These are phyloP conservation scores for Coemansia sp. DNA, from an alignment of 192 early-diverging fungal genomes.

Conservation along the genomic window DNA sequence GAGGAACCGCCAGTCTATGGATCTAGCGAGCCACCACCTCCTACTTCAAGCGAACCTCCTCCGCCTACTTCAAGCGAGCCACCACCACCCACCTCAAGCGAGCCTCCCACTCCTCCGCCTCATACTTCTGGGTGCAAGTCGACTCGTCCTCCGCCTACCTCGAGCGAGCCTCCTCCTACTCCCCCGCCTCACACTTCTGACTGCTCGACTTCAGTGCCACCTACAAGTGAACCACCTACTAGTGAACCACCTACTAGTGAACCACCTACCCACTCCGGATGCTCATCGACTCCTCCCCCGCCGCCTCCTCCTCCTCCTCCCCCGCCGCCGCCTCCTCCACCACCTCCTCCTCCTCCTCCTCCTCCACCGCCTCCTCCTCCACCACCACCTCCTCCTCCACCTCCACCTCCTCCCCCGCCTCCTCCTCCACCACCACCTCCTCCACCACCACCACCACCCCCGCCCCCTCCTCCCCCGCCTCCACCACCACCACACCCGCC, in stretches of 20 bases:
- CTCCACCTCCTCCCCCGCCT: background rate
- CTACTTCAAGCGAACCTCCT: slow-evolving; percentile 6
- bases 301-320: slow-evolving; percentile 12
- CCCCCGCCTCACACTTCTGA: slow-evolving; percentile 15
- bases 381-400: background rate
- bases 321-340: background rate
- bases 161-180: background rate
- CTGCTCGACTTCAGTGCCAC: slow-evolving; percentile 7
- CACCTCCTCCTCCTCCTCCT: background rate
- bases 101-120: slow-evolving; percentile 23
- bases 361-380: background rate
- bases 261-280: slow-evolving; percentile 13
- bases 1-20: slow-evolving; percentile 5
- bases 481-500: slow-evolving; percentile 14
- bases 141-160: slow-evolving; percentile 8
- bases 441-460: slow-evolving; percentile 1
- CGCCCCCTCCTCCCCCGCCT: too few relatives aligned
- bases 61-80: slow-evolving; percentile 26
- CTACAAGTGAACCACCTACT: background rate
- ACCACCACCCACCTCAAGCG: slow-evolving; percentile 18
- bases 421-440: background rate
- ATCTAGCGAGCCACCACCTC: slow-evolving; percentile 18
- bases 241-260: slow-evolving; percentile 2
- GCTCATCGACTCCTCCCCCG: slow-evolving; percentile 15
- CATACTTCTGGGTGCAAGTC: slow-evolving; percentile 6